Conservation (phyloP, 768 basidiomycete genomes). For the Pleurotus giganteus region DNA sequence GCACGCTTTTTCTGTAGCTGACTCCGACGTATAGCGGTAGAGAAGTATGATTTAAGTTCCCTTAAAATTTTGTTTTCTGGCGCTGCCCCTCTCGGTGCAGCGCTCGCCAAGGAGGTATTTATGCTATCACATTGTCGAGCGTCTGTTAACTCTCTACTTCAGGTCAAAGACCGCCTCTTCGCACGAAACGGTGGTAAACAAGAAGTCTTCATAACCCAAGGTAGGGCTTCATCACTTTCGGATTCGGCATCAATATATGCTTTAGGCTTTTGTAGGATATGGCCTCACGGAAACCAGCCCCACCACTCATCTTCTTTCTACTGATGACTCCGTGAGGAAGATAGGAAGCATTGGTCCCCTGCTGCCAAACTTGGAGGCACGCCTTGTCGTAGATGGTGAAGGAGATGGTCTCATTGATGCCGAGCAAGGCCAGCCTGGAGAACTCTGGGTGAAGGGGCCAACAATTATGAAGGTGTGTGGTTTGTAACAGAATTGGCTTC, state of each 20-base stretch:
- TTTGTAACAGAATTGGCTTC: not conserved
- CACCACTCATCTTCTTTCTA: constrained; percentile 55
- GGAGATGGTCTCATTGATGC: constrained; percentile 48
- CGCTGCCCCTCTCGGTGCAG: constrained; percentile 76
- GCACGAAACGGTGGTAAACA: constrained; percentile 36
- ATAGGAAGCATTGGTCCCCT: constrained; percentile 68
- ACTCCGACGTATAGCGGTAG: constrained; percentile 43
- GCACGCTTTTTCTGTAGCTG: not conserved
- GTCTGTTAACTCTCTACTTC: not conserved
- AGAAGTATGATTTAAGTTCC: constrained; percentile 64
- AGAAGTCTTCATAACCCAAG: constrained; percentile 40
- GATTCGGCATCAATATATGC: not conserved
- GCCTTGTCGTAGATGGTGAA: constrained; percentile 64
- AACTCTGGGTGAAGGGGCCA: constrained; percentile 80
- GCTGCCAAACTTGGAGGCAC: constrained; percentile 73
- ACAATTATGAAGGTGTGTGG: constrained; percentile 69
- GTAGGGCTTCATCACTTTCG: constrained; percentile 24
- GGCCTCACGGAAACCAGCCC: constrained; percentile 86
- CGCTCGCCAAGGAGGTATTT: constrained; percentile 52
- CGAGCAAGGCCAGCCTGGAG: constrained; percentile 59
- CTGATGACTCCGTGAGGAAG: constrained; percentile 41
- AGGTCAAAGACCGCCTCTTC: constrained; percentile 38
- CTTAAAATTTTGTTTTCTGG: constrained; percentile 63
- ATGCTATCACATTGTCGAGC: constrained; percentile 15
- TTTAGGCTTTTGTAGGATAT: constrained; percentile 44